Evolutionary conservation across 805 yeast genomes (phyloP), one percentile per base, ranked within the genome.

Genomic region (Lipomyces mesembrius): DNA sequence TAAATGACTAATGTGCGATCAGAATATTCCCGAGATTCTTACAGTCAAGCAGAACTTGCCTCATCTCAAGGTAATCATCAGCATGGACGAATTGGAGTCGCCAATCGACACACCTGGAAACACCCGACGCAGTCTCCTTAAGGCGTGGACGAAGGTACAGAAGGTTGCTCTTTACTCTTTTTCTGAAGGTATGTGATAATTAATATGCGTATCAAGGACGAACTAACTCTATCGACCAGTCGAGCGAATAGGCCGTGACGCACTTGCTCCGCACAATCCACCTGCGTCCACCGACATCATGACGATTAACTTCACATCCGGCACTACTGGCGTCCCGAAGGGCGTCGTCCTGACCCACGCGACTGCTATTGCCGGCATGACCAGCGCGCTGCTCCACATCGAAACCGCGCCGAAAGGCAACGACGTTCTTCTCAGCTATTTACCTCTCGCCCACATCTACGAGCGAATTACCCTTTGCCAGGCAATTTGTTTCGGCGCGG

Each of bases 301-400:
- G 74, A 87, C 92, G 20, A 83, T 89, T 60, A 85, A 88, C 6
- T 88, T 88, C 75, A 89, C 93, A 2, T 87, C 91, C 0, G 93
- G 93, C 43, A 88, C 93, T 2, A 88, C 92, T 1, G 92, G 92
- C n/a, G 76, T 82, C 22, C 93, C 93, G 53, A 88, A 89, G 77
- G 93, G 93, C 62, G 92, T 87, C 12, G 84, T 83, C 25, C 67
- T 84, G 57, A 79, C 83, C 5, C 91, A 88, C 61, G 77, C 78
- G 12, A 83, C 82, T 37, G 72, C 71, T 3, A 25, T 63, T 32
- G 72, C 72, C 12, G 72, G 62, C 0, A 22, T 67, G 60, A 51
- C 71, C 9, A 54, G 63, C 32, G 46, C 57, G 8, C 5, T 35
- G 17, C 7, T 49, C 52, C 64, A 54, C 32, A 35, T 62, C 29